Base-by-base conservation (phyloP, 306 rosid genomes). In the Acacia melanoxylon region DNA sequence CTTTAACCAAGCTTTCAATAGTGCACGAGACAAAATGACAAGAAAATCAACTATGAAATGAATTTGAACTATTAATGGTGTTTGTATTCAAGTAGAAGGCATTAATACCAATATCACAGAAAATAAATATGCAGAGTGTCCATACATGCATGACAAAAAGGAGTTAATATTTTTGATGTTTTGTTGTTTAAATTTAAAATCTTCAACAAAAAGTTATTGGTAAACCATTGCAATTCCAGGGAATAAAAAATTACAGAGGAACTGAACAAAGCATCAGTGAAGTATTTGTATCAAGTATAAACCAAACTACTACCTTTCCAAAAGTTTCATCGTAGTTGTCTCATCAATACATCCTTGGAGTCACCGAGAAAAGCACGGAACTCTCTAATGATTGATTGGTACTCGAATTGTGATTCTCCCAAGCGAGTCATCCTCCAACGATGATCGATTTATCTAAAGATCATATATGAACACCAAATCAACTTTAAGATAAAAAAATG, bases 361-460 rank as follows among this genome's bases (percentile, higher is more conserved):
- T 95, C 99, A 83, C 99, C 88, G 41, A 95, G 97, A 87, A 95
- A 95, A 81, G 97, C 98, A 84, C 97, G 89, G 54, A 95, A 93
- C 87, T 95, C 99, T 80, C 31, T 83, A 68, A 91, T 95, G 85
- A 91, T 82, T 75, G 94, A 95, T 79, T 87, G 92, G 86, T 95
- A 93, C 81, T 92, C 97, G 92, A 88, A 80, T 86, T 89, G 77
- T 68, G 87, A 82, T 88, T 92, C 70, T 88, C 93, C 83, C 76
- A 83, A 29, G 96, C 89, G 93, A 88, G 74, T 93, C 98, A 85
- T 95, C 99, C 85, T 95, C 99, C 91, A 95, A 86, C 78, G 93
- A 96, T 74, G 93, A 82, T 66, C 96, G 97, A 77, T 95, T 95
- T 79, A 95, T 91, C 99, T 95, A 74, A 77, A 76, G 77, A 83